Percentiles rank a stretch among this genome's conserved stretches.
These are phyloP conservation scores for Lactarius evosmus DNA, from an alignment of 768 basidiomycete species.

Conservation along the genomic window DNA sequence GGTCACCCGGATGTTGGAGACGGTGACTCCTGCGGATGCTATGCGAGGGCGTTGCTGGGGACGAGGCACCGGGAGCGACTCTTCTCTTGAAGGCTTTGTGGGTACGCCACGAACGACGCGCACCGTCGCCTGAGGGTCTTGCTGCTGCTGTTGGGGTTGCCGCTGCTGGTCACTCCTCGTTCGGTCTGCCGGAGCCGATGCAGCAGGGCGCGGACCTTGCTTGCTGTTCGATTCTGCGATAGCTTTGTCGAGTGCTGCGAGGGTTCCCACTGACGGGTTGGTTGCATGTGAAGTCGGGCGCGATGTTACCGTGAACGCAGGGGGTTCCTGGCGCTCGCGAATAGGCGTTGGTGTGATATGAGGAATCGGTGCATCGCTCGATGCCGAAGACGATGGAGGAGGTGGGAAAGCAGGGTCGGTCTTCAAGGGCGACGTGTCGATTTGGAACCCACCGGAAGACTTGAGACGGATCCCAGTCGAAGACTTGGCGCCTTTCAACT, in stretches of 20 bases:
- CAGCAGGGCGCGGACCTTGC: neutral
- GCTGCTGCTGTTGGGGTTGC: slow-evolving; percentile 1
- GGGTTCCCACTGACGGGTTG: slow-evolving; percentile 9
- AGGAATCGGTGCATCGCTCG: slow-evolving; percentile 25
- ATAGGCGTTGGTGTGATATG: slow-evolving; percentile 36
- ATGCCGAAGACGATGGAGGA: slow-evolving; percentile 31
- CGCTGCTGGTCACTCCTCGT: neutral
- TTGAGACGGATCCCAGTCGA: neutral
- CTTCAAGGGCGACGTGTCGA: slow-evolving; percentile 13
- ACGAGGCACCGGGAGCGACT: slow-evolving; percentile 14
- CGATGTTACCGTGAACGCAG: slow-evolving; percentile 39
- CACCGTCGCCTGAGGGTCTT: slow-evolving; percentile 15
- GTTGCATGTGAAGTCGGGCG: slow-evolving; percentile 33
- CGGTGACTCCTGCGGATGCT: slow-evolving; percentile 2
- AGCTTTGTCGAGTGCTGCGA: slow-evolving; percentile 9
- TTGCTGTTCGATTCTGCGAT: neutral
- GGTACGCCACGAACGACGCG: slow-evolving; percentile 13
- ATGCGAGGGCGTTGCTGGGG: slow-evolving; percentile 1
- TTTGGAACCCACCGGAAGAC: neutral
- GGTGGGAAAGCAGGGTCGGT: slow-evolving; percentile 24
- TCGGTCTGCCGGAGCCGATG: neutral
- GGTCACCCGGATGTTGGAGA: slow-evolving; percentile 21
- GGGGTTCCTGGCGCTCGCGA: slow-evolving; percentile 33
- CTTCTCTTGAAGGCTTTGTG: slow-evolving; percentile 7
- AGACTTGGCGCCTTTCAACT: slow-evolving; percentile 18